Conservation (phyloP, 2,329 filamentous ascomycete genomes). For the Simplicillium sp. region DNA sequence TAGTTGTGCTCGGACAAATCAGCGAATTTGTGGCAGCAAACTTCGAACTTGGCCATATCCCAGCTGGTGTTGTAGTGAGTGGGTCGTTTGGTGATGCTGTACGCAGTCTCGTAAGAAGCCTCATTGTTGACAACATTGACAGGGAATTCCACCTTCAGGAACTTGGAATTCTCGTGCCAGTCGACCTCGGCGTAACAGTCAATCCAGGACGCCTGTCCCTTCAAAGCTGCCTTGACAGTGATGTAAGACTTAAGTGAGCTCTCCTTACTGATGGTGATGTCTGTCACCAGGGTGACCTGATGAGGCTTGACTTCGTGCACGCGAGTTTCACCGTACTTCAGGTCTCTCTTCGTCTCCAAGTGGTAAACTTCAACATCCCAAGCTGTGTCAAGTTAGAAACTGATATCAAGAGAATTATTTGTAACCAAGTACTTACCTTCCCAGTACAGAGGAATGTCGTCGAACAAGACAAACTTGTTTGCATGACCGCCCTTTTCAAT, state of each 20-base stretch:
- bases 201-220: slow-evolving; percentile 52
- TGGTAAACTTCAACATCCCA: slow-evolving; percentile 99
- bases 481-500: slow-evolving; percentile 66
- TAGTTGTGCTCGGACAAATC: slow-evolving; percentile 83
- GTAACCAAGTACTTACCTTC: slow-evolving; percentile 43
- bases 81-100: slow-evolving; percentile 76
- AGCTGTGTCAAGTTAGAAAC: slow-evolving; percentile 28
- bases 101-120: slow-evolving; percentile 92
- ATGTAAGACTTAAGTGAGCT: slow-evolving; percentile 84
- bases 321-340: slow-evolving; percentile 57
- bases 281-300: slow-evolving; percentile 71
- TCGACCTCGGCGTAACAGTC: slow-evolving; percentile 82
- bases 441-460: slow-evolving; percentile 96
- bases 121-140: slow-evolving; percentile 86
- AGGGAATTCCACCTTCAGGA: slow-evolving; percentile 97
- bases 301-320: slow-evolving; percentile 65
- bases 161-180: slow-evolving; percentile 95
- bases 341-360: slow-evolving; percentile 72
- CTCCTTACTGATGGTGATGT: slow-evolving; percentile 77
- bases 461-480: slow-evolving; percentile 89
- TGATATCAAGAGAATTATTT: too few species aligned
- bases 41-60: slow-evolving; percentile 98
- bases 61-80: slow-evolving; percentile 97
- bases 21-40: slow-evolving; percentile 91
- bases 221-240: slow-evolving; percentile 60